Evolutionary conservation across 148 eudicot genomes (phyloP).

Genomic region (Dianthus caryophyllus): DNA sequence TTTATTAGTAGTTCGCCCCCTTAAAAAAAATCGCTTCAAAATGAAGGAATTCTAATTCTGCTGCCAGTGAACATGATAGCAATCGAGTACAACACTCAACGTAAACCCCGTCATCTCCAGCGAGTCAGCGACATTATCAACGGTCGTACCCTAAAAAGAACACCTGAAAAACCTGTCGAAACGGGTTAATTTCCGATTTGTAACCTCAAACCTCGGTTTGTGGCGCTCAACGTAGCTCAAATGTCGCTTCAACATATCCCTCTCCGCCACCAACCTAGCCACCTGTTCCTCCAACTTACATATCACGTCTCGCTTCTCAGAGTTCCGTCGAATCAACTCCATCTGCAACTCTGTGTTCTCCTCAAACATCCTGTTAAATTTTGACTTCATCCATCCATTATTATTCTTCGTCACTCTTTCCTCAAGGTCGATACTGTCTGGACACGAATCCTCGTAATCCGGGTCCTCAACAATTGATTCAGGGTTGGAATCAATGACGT

Average conservation of each 20-base stretch:
- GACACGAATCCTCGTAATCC: constrained; percentile 10
- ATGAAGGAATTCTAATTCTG: too few species aligned
- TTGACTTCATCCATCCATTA: constrained; percentile 6
- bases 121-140: too few species aligned
- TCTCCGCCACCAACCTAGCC: constrained; percentile 17
- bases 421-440: background rate
- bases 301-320: constrained; percentile 27
- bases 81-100: too few species aligned
- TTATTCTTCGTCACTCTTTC: constrained; percentile 1
- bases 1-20: too few species aligned
- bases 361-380: constrained; percentile 23
- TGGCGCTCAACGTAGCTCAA: constrained; percentile 20
- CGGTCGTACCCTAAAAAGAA: constrained; percentile 1
- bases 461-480: constrained; percentile 26
- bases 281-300: constrained; percentile 26
- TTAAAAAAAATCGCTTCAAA: too few species aligned
- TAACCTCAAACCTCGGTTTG: background rate
- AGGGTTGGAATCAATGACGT: constrained; percentile 10
- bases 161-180: constrained; percentile 24
- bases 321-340: constrained; percentile 29
- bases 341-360: constrained; percentile 26
- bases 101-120: too few species aligned
- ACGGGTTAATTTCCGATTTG: constrained; percentile 11
- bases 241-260: constrained; percentile 16
- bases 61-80: too few species aligned